Evolutionary conservation across 2,329 filamentous ascomycete species (phyloP).

Genomic region (Claviceps maximensis): DNA sequence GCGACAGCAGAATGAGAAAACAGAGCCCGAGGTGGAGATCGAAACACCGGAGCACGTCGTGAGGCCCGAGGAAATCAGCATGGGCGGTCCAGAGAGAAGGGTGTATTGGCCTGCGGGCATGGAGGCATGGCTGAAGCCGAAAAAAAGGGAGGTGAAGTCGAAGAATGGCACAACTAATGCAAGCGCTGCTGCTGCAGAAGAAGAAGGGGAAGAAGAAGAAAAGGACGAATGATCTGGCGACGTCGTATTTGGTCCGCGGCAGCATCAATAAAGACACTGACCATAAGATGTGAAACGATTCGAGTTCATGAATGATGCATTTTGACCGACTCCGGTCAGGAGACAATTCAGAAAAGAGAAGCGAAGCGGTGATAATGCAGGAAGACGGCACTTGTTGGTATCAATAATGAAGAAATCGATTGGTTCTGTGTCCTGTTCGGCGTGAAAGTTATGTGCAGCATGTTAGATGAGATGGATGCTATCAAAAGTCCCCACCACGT

Average conservation of each 20-base stretch:
- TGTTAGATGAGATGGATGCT: background rate
- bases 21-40: conserved; percentile 23
- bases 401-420: background rate
- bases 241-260: too few species aligned
- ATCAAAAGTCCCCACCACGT: background rate
- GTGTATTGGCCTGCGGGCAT: conserved; percentile 87
- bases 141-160: conserved; percentile 54
- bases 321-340: too few species aligned
- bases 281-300: too few species aligned
- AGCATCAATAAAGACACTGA: too few species aligned
- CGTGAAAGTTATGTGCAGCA: background rate
- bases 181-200: conserved; percentile 13
- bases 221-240: background rate
- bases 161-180: conserved; percentile 18
- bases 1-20: conserved; percentile 22
- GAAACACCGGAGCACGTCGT: conserved; percentile 32
- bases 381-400: too few species aligned
- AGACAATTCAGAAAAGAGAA: too few species aligned
- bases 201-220: background rate
- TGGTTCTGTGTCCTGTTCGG: background rate
- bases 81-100: conserved; percentile 70
- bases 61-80: conserved; percentile 57
- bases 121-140: conserved; percentile 79
- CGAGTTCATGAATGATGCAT: too few species aligned
- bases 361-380: too few species aligned